These are phyloP conservation scores for Coprinellus aureogranulatus DNA, from an alignment of 768 basidiomycete species.

Conservation along the genomic window DNA sequence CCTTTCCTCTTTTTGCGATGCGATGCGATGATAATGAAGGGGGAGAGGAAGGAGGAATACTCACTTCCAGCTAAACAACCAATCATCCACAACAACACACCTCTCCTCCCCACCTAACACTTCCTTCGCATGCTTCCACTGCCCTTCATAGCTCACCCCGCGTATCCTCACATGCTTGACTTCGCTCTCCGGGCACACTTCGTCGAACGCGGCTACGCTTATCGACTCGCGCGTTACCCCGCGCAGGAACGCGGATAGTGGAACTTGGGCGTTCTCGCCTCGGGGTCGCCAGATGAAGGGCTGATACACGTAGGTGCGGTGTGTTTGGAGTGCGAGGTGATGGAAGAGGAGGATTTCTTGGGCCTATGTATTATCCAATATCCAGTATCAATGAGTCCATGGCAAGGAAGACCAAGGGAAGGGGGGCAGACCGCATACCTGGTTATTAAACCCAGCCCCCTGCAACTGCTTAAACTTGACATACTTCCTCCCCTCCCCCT, in stretches of 20 bases:
- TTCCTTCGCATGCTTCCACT: conserved; percentile 38
- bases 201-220: conserved; percentile 33
- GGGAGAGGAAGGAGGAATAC: conserved; percentile 10
- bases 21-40: background rate
- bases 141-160: conserved; percentile 21
- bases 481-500: conserved; percentile 30
- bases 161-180: conserved; percentile 28
- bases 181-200: conserved; percentile 39
- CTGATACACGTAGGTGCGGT: conserved; percentile 44
- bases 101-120: conserved; percentile 31
- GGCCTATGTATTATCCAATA: no score
- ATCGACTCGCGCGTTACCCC: conserved; percentile 39
- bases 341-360: conserved; percentile 48
- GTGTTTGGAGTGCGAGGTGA: conserved; percentile 39
- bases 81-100: conserved; percentile 44
- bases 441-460: conserved; percentile 51
- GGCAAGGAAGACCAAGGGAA: no score
- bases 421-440: conserved; percentile 30
- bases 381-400: no score
- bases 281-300: conserved; percentile 45
- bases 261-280: conserved; percentile 37
- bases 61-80: conserved; percentile 44
- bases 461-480: conserved; percentile 45
- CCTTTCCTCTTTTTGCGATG: background rate
- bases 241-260: conserved; percentile 42